These are phyloP conservation scores for Zoysia japonica DNA, from an alignment of 176 grass and related monocot species.

Conservation along the genomic window DNA sequence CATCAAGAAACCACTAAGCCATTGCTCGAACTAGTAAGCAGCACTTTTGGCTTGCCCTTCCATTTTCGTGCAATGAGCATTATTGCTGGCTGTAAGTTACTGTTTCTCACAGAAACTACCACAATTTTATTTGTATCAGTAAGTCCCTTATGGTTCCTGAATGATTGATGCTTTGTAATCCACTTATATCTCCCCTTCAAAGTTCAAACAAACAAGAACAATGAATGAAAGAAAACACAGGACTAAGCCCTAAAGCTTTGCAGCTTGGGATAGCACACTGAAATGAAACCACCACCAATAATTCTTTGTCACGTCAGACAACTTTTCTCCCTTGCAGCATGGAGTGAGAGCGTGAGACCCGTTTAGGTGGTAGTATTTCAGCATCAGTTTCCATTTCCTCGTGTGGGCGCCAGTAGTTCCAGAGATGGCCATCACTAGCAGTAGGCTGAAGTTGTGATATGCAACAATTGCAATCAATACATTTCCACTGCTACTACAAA, in stretches of 20 bases:
- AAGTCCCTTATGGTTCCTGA: not conserved
- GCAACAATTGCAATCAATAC: not conserved
- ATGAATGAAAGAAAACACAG: not conserved
- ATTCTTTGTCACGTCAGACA: not conserved
- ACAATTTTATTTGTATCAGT: not conserved
- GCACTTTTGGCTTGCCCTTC: not conserved
- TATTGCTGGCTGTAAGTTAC: not conserved
- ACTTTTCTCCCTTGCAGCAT: conserved; percentile 2
- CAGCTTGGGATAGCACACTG: not conserved
- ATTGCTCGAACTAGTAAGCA: conserved; percentile 22
- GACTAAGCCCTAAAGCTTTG: not conserved
- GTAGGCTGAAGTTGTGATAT: conserved; percentile 8
- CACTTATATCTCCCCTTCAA: not conserved
- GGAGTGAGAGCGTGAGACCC: conserved; percentile 11
- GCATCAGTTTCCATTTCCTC: not conserved
- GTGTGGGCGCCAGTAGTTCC: not conserved
- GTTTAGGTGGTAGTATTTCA: not conserved
- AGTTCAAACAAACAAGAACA: not conserved
- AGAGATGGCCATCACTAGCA: not conserved
- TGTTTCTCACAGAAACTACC: not conserved
- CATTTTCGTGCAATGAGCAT: not conserved
- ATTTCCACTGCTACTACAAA: not conserved
- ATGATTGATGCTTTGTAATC: not conserved
- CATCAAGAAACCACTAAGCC: not conserved
- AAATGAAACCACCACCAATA: not conserved